Evolutionary conservation across 1,284 basidiomycete species (phyloP).

Genomic region (Lignosus rhinocerotis): DNA sequence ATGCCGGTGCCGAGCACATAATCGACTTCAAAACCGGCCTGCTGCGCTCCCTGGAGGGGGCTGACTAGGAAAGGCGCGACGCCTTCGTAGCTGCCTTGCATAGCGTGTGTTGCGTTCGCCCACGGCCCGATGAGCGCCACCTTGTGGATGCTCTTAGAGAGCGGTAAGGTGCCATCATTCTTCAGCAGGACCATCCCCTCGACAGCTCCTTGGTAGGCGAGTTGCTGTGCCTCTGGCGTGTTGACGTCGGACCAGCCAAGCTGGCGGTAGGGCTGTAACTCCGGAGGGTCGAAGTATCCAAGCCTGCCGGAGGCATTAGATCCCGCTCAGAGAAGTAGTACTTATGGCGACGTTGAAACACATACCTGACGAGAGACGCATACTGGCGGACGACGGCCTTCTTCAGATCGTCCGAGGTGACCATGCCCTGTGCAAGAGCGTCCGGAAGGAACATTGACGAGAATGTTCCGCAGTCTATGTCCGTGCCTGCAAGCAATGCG

Average conservation of each 20-base stretch:
- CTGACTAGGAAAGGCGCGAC: slow-evolving; percentile 54
- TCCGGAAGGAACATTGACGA: slow-evolving; percentile 45
- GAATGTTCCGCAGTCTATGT: slow-evolving; percentile 53
- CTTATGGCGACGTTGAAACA: neutral
- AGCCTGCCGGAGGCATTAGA: slow-evolving; percentile 34
- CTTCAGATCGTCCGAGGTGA: slow-evolving; percentile 45
- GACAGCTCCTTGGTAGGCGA: slow-evolving; percentile 50
- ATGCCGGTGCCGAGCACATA: slow-evolving; percentile 45
- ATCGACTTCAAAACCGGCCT: slow-evolving; percentile 47
- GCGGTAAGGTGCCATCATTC: slow-evolving; percentile 55
- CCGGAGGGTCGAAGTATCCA: slow-evolving; percentile 55
- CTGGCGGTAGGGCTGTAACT: slow-evolving; percentile 50
- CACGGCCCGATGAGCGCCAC: slow-evolving; percentile 56
- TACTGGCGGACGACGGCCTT: slow-evolving; percentile 47
- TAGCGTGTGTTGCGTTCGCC: slow-evolving; percentile 52
- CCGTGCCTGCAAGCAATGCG: slow-evolving; percentile 54
- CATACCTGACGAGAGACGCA: slow-evolving; percentile 52
- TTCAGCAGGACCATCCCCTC: slow-evolving; percentile 58
- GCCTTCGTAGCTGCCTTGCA: slow-evolving; percentile 60
- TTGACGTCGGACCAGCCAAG: slow-evolving; percentile 50
- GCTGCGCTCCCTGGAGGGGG: slow-evolving; percentile 48
- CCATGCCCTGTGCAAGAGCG: slow-evolving; percentile 48
- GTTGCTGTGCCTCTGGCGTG: slow-evolving; percentile 44
- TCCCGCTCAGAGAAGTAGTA: neutral
- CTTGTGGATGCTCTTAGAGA: slow-evolving; percentile 42